A percentile compares a stretch with the other conserved stretches of the same genome.
Conservation (phyloP, 176 grass and related monocot species). For the Cenchrus purpureus region DNA sequence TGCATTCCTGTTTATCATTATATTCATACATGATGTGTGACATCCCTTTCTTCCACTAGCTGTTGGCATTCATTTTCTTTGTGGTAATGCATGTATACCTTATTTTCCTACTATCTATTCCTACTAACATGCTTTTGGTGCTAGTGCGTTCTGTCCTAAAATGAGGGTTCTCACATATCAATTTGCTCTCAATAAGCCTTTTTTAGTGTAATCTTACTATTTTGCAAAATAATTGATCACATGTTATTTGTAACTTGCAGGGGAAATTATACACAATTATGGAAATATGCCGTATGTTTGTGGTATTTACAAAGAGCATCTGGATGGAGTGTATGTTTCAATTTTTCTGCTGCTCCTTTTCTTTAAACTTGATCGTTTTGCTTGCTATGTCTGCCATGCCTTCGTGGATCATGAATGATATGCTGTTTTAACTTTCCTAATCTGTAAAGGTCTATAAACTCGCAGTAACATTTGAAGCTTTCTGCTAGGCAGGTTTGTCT, state of each 20-base stretch:
- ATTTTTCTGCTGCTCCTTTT: background rate
- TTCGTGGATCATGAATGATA: constrained; percentile 9
- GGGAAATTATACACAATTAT: constrained; percentile 95
- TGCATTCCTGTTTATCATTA: background rate
- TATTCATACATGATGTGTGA: background rate
- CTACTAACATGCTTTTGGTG: background rate
- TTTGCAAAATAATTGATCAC: background rate
- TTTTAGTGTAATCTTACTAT: background rate
- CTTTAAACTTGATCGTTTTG: background rate
- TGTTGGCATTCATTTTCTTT: background rate
- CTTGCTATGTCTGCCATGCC: background rate
- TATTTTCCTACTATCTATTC: background rate
- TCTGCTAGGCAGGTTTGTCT: background rate
- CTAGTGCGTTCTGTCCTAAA: background rate
- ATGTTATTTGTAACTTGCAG: constrained; percentile 48
- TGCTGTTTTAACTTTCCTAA: no score
- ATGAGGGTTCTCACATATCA: background rate
- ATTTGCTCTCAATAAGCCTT: background rate
- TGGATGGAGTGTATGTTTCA: constrained; percentile 83
- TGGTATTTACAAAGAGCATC: constrained; percentile 88
- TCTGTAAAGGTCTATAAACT: no score
- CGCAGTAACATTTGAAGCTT: background rate
- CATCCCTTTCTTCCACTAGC: background rate
- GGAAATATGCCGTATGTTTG: constrained; percentile 98
- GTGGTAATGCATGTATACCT: background rate